phyloP scores from a whole-genome alignment of 352 stramenopile genomes.

The Phytophthora constricta region DNA sequence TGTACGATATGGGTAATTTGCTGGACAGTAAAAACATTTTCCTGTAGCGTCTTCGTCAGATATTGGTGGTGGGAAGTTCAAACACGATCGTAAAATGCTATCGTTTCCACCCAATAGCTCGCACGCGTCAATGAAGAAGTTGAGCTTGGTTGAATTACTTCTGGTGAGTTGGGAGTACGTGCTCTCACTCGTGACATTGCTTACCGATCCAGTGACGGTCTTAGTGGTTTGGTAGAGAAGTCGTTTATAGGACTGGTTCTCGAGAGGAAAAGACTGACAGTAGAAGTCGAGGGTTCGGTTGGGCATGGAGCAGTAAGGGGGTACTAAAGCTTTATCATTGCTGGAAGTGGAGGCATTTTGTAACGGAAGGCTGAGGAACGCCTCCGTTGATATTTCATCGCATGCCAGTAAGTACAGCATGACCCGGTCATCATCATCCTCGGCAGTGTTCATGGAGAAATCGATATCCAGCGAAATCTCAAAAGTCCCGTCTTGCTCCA shows the following conservation, averaged over 20 bases:
- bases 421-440: conserved; percentile 37
- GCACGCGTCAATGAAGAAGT: conserved; percentile 64
- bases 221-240: conserved; percentile 44
- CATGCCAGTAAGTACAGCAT: conserved; percentile 65
- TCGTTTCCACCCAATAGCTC: conserved; percentile 49
- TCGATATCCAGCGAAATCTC: conserved; percentile 34
- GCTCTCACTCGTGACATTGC: conserved; percentile 14
- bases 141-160: conserved; percentile 34
- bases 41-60: neutral
- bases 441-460: conserved; percentile 39
- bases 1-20: conserved; percentile 23
- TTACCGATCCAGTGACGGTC: conserved; percentile 18
- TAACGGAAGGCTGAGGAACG: conserved; percentile 25
- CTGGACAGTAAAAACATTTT: conserved; percentile 52
- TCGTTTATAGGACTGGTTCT: conserved; percentile 34
- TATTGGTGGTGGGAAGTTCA: conserved; percentile 20
- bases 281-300: conserved; percentile 55
- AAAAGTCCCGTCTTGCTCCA: conserved; percentile 38
- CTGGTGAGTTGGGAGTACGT: conserved; percentile 13
- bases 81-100: conserved; percentile 55
- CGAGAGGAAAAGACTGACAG: conserved; percentile 55
- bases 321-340: neutral
- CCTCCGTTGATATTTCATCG: conserved; percentile 26
- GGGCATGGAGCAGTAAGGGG: conserved; percentile 52
- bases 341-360: neutral